Percentiles rank a stretch among this genome's conserved stretches.
Evolutionary conservation across 2,329 filamentous ascomycete species (phyloP).

Genomic region (Aspergillus sp.): DNA sequence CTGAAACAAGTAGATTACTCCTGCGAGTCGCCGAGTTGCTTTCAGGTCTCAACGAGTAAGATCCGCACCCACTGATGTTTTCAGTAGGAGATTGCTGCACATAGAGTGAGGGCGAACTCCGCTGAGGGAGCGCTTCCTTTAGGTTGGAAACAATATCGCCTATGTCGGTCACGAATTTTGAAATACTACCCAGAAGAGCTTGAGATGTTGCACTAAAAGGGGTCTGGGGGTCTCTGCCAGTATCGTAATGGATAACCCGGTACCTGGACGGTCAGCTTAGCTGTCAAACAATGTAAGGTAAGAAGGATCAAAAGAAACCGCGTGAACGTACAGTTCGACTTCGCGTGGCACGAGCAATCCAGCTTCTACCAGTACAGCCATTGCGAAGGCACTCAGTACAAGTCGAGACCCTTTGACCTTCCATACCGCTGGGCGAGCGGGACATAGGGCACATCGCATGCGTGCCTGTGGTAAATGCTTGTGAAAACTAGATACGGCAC

Average conservation of each 20-base stretch:
- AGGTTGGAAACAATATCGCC: neutral
- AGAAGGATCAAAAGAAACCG: neutral
- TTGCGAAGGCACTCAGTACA: neutral
- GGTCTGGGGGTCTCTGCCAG: neutral
- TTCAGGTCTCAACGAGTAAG: too few relatives aligned
- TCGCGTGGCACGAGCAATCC: neutral
- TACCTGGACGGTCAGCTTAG: neutral
- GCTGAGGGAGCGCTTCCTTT: too few relatives aligned
- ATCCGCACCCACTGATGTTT: too few relatives aligned
- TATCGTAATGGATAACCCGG: neutral
- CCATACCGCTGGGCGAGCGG: neutral
- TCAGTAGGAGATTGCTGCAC: too few relatives aligned
- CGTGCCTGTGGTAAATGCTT: neutral
- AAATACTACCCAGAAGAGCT: neutral
- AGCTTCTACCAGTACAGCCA: neutral
- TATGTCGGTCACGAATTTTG: neutral
- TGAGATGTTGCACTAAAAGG: neutral
- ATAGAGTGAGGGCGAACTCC: too few relatives aligned
- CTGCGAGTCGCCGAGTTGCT: too few relatives aligned
- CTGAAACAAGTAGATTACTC: too few relatives aligned
- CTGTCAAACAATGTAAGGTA: neutral
- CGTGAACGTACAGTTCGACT: neutral
- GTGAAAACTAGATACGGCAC: too few relatives aligned
- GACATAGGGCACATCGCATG: neutral
- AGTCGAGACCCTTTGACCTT: neutral